Conservation (phyloP, 129 eudicot genomes). For the Pulicaria dysenterica region DNA sequence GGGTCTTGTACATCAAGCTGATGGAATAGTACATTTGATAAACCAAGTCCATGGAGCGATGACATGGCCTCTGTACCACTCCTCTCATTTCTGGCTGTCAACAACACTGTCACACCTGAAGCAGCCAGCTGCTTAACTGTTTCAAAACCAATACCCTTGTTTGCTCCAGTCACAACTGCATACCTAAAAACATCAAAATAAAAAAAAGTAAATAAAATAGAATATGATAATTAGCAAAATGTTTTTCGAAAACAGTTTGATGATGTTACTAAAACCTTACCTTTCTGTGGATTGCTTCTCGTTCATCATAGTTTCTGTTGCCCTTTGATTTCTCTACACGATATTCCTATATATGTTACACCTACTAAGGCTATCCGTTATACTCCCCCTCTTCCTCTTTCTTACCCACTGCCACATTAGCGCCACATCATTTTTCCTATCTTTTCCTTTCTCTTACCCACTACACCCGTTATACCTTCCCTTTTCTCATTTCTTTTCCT, state of each 20-base stretch:
- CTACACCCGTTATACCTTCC: no score
- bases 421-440: no score
- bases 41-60: slow-evolving; percentile 51
- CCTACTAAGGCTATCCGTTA: no score
- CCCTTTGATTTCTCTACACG: slow-evolving; percentile 16
- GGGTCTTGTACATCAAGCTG: slow-evolving; percentile 79
- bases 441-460: no score
- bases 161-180: slow-evolving; percentile 92
- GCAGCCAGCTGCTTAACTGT: slow-evolving; percentile 68
- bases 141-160: slow-evolving; percentile 90
- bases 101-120: slow-evolving; percentile 59
- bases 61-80: slow-evolving; percentile 62
- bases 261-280: slow-evolving; percentile 15
- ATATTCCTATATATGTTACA: slow-evolving; percentile 4
- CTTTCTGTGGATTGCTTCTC: slow-evolving; percentile 32
- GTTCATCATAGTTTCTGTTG: slow-evolving; percentile 28
- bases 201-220: no score
- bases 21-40: slow-evolving; percentile 68
- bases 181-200: slow-evolving; percentile 36
- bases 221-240: neutral
- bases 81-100: slow-evolving; percentile 72
- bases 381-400: no score
- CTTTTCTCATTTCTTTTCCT: no score
- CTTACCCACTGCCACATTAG: no score
- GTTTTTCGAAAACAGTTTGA: neutral